Conservation (phyloP, 192 early-diverging fungal genomes). For the Backusella sp. region DNA sequence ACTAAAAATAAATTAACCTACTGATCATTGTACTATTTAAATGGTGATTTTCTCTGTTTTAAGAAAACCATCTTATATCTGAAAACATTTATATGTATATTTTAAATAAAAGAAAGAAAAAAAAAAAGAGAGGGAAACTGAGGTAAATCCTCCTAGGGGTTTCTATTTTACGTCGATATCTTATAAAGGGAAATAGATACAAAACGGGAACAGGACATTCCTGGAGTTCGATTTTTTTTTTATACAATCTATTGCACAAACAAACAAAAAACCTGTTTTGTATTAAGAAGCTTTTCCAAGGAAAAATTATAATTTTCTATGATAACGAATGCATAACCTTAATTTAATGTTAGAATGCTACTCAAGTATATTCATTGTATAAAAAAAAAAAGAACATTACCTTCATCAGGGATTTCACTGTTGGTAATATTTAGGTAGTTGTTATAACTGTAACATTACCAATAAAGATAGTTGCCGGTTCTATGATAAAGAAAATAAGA, state of each 20-base stretch:
- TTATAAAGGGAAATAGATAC: not conserved
- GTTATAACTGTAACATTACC: not conserved
- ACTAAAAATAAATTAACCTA: not conserved
- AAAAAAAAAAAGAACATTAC: not conserved
- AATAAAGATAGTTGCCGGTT: not conserved
- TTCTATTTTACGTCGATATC: not conserved
- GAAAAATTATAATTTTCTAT: not conserved
- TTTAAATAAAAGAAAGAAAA: not conserved
- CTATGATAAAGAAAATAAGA: not conserved
- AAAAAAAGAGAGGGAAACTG: not conserved
- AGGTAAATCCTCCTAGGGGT: not conserved
- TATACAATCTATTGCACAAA: not conserved
- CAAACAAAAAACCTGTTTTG: not conserved
- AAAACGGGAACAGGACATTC: not conserved
- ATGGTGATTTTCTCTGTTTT: not conserved
- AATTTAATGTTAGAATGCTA: not conserved
- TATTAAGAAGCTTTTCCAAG: not conserved
- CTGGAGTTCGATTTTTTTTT: not conserved
- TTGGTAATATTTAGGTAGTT: not conserved
- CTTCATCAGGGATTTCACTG: not conserved
- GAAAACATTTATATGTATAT: not conserved
- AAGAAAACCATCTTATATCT: not conserved
- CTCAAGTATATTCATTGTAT: not conserved
- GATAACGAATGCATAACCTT: conserved; percentile 2
- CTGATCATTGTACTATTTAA: not conserved